These are phyloP conservation scores for Colletotrichum cordylinicola DNA, from an alignment of 2,329 filamentous ascomycete genomes.

Conservation along the genomic window DNA sequence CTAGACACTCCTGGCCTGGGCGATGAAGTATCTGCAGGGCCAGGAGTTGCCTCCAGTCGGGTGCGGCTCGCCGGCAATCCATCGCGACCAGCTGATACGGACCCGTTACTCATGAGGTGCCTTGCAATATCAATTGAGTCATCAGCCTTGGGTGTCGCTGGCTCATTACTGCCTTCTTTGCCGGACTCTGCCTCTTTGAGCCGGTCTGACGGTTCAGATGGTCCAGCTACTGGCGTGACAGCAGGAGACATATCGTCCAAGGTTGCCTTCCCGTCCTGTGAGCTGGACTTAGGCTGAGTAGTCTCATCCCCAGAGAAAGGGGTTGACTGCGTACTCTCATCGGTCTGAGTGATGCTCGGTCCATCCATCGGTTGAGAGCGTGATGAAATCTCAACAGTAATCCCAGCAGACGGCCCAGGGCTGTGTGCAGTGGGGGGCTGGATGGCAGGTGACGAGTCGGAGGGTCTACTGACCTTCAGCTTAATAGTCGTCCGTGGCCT, in stretches of 20 bases:
- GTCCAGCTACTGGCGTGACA: not conserved
- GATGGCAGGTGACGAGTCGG: not conserved
- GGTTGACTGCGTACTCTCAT: not conserved
- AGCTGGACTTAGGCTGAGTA: not conserved
- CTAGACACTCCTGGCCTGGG: slow-evolving; percentile 17
- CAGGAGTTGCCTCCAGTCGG: not conserved
- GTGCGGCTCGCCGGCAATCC: not conserved
- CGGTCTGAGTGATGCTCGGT: not conserved
- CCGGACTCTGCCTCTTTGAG: not conserved
- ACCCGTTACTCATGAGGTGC: not conserved
- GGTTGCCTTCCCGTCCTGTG: not conserved
- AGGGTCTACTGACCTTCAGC: slow-evolving; percentile 50
- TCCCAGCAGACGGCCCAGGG: not conserved
- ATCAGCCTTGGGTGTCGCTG: slow-evolving; percentile 4
- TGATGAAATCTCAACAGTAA: not conserved
- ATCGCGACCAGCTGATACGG: not conserved
- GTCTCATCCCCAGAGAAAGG: not conserved
- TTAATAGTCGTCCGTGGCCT: slow-evolving; percentile 57
- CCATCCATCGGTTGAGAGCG: not conserved
- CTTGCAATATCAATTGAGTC: not conserved
- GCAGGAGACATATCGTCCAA: not conserved
- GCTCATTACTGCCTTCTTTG: not conserved
- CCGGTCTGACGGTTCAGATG: not conserved
- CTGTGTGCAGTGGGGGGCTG: not conserved
- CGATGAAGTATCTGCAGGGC: not conserved